Base-by-base conservation (phyloP, 208 protist genomes). In the Crithidia thermophila region DNA sequence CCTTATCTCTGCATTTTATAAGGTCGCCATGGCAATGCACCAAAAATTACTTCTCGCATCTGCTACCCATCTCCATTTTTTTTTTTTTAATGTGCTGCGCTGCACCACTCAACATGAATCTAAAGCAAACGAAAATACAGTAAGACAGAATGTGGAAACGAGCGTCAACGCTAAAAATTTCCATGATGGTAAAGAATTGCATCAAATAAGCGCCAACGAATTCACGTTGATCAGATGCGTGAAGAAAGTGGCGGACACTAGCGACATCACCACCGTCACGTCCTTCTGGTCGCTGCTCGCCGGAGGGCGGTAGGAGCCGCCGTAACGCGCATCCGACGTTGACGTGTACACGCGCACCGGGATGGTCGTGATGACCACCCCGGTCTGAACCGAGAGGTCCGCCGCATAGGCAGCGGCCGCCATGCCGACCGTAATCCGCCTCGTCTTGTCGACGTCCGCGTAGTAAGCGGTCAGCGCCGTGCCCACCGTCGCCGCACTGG, bases 301-400 rank as follows among this genome's bases (percentile, higher is more conserved):
- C 0, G 46, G 18, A 0, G 84, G 66, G 20, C 74, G 81, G 39
- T 80, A 80, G 25, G 83, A 75, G 23, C 49, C 3, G 3, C 69
- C 69, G 20, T 69, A 39, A 10, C 30, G 30, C 27, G 10, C 25
- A 7, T 59, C 27, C 1, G 53, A 5, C 42, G 2, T 2, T 0
- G 30, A 20, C 8, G 61, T 68, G 42, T 67, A 52, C 11, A 95
- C 89, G 6, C 58, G 45, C 23, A 86, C 77, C 7, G 82, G 76
- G 21, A 86, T 58, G 9, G n/a, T 39, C 4, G 65, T 68, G 2
- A 58, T 28, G 8, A 16, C 31, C 11, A 46, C 59, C 11, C 31
- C 43, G 18, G 42, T 1, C 40, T 51, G 63, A 33, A 77, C 71
- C 39, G 51, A 45, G 31, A 49, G 39, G 27, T 77, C 63, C 4